Base-by-base conservation (phyloP, 2,329 filamentous ascomycete genomes). In the Penicillium rolfsii region DNA sequence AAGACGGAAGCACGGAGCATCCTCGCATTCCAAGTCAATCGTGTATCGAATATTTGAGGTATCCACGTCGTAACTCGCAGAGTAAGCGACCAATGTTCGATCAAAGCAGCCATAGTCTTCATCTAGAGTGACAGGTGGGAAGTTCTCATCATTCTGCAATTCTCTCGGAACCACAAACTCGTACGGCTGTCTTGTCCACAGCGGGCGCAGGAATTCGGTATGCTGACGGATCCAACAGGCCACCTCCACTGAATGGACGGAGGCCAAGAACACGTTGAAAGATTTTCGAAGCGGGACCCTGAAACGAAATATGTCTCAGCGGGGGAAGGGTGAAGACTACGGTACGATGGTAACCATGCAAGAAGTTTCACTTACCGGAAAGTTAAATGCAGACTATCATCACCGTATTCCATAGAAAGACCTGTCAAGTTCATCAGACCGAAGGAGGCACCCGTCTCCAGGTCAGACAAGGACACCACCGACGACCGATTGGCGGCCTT, bases 31-130 rank as follows among this genome's bases (percentile, higher is more conserved):
- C 66, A 83, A 81, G 67, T 87, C 82, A 58, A 89, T 83, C 5
- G 81, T 81, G 68, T 89, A 90, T 55, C 84, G 82, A 52, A 91
- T 88, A 58, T 88, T 89, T 12, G 84, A 84, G 3, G 88, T 86
- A 67, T 89, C 87, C 24, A 89, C 80, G 60, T 86, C 84, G 71
- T 90, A 91, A 22, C 87, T 87, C 45, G 88, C 81, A 70, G 88
- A 90, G 70, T 90, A 91, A 36, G 88, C 89, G 52, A 85, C 85
- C 35, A 91, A 74, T 1, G 88, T 91, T 36, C 87, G 82, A 66
- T 90, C 87, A 68, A 91, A 85, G 67, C 84, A 83, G 60, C 87
- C 77, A 58, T 85, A 86, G 60, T 89, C 87, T 57, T 85, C 82
- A 46, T 84, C 81, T 2, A 82, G 71, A 30, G 80, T 74, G 3